These are phyloP conservation scores for Sanguinoderma infundibulare DNA, from an alignment of 1,284 basidiomycete genomes.

Conservation along the genomic window DNA sequence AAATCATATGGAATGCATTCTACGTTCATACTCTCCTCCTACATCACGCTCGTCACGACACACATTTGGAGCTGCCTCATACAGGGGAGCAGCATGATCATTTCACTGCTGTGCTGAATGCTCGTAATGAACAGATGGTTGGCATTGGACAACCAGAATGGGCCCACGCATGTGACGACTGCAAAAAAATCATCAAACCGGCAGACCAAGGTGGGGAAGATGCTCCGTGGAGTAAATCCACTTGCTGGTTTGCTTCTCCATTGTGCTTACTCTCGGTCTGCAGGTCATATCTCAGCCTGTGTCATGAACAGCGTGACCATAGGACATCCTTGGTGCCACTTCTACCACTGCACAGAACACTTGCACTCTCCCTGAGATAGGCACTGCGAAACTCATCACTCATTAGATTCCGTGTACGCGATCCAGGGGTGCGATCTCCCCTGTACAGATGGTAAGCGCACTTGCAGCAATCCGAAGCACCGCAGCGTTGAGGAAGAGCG, in stretches of 20 bases:
- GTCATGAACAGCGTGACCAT: constrained; percentile 38
- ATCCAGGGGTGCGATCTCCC: neutral
- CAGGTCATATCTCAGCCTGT: constrained; percentile 16
- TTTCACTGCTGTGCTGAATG: neutral
- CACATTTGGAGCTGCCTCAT: neutral
- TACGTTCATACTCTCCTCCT: neutral
- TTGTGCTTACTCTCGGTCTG: neutral
- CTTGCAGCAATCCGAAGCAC: neutral
- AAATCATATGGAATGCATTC: neutral
- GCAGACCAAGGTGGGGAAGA: neutral
- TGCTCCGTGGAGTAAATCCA: neutral
- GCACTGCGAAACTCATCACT: constrained; percentile 7
- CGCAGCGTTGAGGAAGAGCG: neutral
- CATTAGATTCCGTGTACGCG: neutral
- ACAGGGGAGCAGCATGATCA: neutral
- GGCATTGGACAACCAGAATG: neutral
- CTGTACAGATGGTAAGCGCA: neutral
- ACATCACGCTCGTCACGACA: neutral
- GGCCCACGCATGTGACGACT: constrained; percentile 31
- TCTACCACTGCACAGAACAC: constrained; percentile 26
- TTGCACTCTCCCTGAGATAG: constrained; percentile 21
- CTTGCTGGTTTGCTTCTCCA: no score
- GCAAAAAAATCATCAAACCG: neutral
- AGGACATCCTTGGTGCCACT: constrained; percentile 37
- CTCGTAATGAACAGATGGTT: neutral